Conservation (phyloP, 805 yeast genomes). For the Yamadazyma nakazawae region DNA sequence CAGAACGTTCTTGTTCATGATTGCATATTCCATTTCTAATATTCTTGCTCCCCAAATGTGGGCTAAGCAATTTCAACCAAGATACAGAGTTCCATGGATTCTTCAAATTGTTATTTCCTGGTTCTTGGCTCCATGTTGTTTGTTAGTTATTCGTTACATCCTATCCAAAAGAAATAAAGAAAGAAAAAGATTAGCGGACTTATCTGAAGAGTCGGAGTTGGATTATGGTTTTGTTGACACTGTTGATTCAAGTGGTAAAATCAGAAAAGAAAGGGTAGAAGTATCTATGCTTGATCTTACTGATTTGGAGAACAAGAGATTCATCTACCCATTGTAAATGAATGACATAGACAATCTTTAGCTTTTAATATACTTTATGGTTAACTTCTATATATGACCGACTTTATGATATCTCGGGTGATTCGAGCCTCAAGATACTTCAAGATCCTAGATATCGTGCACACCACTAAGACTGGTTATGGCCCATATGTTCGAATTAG, state of each 20-base stretch:
- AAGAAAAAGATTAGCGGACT: constrained; percentile 21
- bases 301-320: constrained; percentile 49
- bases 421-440: too few relatives aligned
- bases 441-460: neutral
- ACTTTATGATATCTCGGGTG: too few relatives aligned
- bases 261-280: constrained; percentile 30
- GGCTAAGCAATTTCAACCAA: constrained; percentile 27
- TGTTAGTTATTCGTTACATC: constrained; percentile 42
- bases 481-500: too few relatives aligned
- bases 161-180: constrained; percentile 41
- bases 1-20: constrained; percentile 41
- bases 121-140: constrained; percentile 39
- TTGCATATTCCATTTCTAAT: constrained; percentile 45
- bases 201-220: neutral
- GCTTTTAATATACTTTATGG: too few relatives aligned
- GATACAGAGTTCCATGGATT: constrained; percentile 35
- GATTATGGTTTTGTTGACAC: constrained; percentile 12
- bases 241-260: constrained; percentile 25
- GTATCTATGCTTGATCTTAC: constrained; percentile 50
- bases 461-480: neutral
- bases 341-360: neutral
- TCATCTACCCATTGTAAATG: constrained; percentile 46
- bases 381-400: too few relatives aligned
- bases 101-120: constrained; percentile 51
- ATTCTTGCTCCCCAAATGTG: constrained; percentile 55